These are phyloP conservation scores for Cryphonectria parasitica DNA, from an alignment of 2,329 filamentous ascomycete genomes.

Conservation along the genomic window DNA sequence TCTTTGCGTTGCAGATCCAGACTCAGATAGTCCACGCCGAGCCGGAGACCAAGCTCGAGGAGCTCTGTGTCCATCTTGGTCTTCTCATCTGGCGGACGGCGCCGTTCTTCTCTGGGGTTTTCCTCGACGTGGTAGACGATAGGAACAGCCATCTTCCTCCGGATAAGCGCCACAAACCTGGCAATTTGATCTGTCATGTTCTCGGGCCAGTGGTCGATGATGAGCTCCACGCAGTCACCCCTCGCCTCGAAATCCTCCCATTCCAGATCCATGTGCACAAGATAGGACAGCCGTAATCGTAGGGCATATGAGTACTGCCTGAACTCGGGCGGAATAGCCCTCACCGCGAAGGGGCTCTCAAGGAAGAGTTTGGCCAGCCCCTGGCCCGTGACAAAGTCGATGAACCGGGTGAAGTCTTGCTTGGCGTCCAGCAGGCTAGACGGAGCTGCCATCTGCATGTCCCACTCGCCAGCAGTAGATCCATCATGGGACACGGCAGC, in stretches of 20 bases:
- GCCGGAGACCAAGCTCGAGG: conserved; percentile 65
- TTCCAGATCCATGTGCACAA: conserved; percentile 56
- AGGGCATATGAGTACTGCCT: conserved; percentile 65
- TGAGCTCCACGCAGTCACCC: conserved; percentile 63
- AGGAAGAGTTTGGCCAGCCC: conserved; percentile 55
- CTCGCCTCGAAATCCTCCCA: conserved; percentile 59
- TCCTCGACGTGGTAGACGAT: conserved; percentile 63
- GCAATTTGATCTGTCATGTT: conserved; percentile 54
- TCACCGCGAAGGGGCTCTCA: conserved; percentile 63
- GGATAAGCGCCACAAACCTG: conserved; percentile 59
- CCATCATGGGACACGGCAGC: conserved; percentile 33
- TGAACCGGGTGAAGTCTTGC: conserved; percentile 63
- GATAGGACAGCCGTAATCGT: conserved; percentile 62
- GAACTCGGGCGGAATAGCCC: conserved; percentile 61
- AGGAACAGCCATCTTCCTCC: conserved; percentile 58
- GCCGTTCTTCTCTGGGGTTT: conserved; percentile 47
- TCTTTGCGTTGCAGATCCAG: conserved; percentile 64
- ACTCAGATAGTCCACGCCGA: conserved; percentile 68
- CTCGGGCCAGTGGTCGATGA: conserved; percentile 60
- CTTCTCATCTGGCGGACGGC: conserved; percentile 43
- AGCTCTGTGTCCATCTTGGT: conserved; percentile 57
- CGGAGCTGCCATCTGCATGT: conserved; percentile 47
- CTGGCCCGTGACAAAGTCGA: conserved; percentile 60
- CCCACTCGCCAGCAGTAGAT: conserved; percentile 28
- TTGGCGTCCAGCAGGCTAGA: conserved; percentile 63